phyloP scores from a whole-genome alignment of 768 basidiomycete species.

The Suillus cothurnatus region DNA sequence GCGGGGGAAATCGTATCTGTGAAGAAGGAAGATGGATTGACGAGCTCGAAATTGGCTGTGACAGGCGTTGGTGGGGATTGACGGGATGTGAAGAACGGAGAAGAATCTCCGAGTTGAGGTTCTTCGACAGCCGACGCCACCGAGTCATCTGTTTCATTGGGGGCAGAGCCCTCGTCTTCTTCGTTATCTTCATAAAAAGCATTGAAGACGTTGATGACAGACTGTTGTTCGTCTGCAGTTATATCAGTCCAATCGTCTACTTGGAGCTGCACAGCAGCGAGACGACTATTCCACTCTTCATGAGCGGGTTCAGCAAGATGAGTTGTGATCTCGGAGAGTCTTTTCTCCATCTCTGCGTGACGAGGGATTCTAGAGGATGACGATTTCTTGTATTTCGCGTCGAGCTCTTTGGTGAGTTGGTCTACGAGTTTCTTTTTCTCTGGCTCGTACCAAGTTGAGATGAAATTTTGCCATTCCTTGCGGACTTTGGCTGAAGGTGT shows the following conservation, averaged over 20 bases:
- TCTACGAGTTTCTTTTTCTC: constrained; percentile 30
- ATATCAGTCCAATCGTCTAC: constrained; percentile 36
- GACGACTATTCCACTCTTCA: constrained; percentile 36
- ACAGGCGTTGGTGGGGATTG: constrained; percentile 9
- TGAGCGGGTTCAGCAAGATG: constrained; percentile 34
- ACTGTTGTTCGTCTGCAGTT: constrained; percentile 33
- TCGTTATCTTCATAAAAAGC: constrained; percentile 34
- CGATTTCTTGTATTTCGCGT: constrained; percentile 33
- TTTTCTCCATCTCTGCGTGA: constrained; percentile 31
- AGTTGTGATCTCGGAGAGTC: constrained; percentile 21
- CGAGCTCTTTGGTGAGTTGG: constrained; percentile 33
- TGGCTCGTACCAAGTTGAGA: constrained; percentile 33
- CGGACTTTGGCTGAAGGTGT: constrained; percentile 26
- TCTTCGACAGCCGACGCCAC: constrained; percentile 22
- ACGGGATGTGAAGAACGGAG: constrained; percentile 1
- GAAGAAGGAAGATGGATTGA: constrained; percentile 32
- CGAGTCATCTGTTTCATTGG: constrained; percentile 5
- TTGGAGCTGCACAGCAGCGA: constrained; percentile 28
- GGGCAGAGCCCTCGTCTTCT: neutral
- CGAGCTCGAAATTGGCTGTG: constrained; percentile 17
- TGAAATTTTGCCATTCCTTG: constrained; percentile 33
- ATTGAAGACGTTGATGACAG: constrained; percentile 30
- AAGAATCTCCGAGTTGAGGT: constrained; percentile 10
- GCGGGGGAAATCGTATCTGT: constrained; percentile 20
- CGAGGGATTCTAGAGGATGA: constrained; percentile 25